Percentiles rank a stretch among this genome's conserved stretches.
phyloP scores from a whole-genome alignment of 2,329 filamentous ascomycete species.

The Aspergillus thermomutatus region DNA sequence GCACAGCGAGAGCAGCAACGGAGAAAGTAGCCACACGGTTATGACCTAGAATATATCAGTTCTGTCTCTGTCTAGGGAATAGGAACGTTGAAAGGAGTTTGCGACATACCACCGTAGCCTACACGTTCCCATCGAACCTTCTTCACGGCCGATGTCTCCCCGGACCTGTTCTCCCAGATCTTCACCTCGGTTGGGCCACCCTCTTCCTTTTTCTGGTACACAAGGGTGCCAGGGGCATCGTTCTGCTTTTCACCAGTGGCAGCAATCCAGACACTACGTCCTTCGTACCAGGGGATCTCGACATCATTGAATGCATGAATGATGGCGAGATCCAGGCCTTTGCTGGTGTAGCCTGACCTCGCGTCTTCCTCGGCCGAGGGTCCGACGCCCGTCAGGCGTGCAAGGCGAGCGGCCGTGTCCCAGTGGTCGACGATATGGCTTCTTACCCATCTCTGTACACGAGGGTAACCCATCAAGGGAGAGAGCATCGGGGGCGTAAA shows the following conservation, averaged over 20 bases:
- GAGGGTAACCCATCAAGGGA: conserved; percentile 66
- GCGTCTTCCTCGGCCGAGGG: conserved; percentile 38
- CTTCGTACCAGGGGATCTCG: conserved; percentile 70
- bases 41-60: conserved; percentile 28
- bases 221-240: conserved; percentile 25
- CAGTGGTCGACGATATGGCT: conserved; percentile 73
- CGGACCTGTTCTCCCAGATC: conserved; percentile 36
- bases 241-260: conserved; percentile 30
- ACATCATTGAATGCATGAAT: conserved; percentile 77
- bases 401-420: conserved; percentile 67
- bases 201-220: conserved; percentile 25
- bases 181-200: conserved; percentile 31
- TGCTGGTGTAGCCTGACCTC: conserved; percentile 51
- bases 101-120: conserved; percentile 39
- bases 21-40: conserved; percentile 41
- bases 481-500: conserved; percentile 70
- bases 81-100: background rate
- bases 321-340: conserved; percentile 62
- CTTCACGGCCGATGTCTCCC: conserved; percentile 26
- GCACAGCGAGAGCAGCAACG: conserved; percentile 34
- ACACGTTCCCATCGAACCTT: conserved; percentile 44
- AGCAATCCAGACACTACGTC: conserved; percentile 37
- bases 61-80: background rate
- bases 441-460: conserved; percentile 59
- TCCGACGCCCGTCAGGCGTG: conserved; percentile 34